phyloP scores from a whole-genome alignment of 2,329 filamentous ascomycete genomes.

The Stagonosporopsis tanaceti region DNA sequence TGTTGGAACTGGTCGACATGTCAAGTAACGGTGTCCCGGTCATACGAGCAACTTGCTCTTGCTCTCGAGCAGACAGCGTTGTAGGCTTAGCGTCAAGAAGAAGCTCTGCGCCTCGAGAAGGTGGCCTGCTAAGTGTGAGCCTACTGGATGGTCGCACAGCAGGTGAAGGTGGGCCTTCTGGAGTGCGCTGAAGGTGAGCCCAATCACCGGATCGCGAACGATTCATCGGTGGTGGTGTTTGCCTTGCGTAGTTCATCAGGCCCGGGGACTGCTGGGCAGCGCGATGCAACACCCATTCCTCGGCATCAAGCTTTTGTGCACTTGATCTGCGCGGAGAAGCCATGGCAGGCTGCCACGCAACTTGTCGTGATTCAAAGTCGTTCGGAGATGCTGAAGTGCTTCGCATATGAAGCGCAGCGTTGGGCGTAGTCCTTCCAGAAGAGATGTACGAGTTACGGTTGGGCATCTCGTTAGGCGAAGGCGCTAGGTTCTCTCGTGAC shows the following conservation, averaged over 20 bases:
- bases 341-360: conserved; percentile 82
- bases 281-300: conserved; percentile 85
- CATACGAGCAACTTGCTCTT: conserved; percentile 84
- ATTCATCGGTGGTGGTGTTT: conserved; percentile 53
- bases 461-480: conserved; percentile 36
- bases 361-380: conserved; percentile 67
- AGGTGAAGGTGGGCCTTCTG: conserved; percentile 32
- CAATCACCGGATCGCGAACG: conserved; percentile 57
- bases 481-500: conserved; percentile 44
- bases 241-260: conserved; percentile 64
- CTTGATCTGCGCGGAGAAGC: conserved; percentile 56
- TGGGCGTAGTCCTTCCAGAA: conserved; percentile 46
- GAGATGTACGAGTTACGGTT: conserved; percentile 40
- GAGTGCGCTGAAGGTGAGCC: conserved; percentile 48
- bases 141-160: conserved; percentile 40
- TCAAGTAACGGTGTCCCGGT: conserved; percentile 80
- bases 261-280: conserved; percentile 61
- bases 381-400: conserved; percentile 43
- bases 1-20: conserved; percentile 62
- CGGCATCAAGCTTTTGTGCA: conserved; percentile 70
- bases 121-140: conserved; percentile 51
- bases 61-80: conserved; percentile 83
- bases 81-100: conserved; percentile 63
- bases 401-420: conserved; percentile 53
- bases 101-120: conserved; percentile 66